phyloP scores from a whole-genome alignment of 805 yeast genomes.

The Sugiyamaella chiloensis region DNA sequence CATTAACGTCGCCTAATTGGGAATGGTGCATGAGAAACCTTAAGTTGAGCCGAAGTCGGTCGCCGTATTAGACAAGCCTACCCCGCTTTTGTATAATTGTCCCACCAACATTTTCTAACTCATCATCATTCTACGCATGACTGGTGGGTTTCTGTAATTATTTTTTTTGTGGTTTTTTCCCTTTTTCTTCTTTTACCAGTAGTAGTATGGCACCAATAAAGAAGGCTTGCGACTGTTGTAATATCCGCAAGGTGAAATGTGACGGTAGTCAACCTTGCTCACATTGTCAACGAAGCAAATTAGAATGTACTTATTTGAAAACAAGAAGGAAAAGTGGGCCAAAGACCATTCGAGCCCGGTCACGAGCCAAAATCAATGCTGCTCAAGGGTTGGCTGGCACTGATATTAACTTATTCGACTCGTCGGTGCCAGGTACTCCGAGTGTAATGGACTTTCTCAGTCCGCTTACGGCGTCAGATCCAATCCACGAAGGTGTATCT shows the following conservation, averaged over 20 bases:
- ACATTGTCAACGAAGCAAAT: constrained; percentile 12
- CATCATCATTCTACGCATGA: no score
- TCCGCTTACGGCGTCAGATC: background rate
- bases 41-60: no score
- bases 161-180: no score
- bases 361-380: constrained; percentile 7
- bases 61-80: no score
- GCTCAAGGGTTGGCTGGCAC: constrained; percentile 7
- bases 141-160: no score
- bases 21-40: no score
- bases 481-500: background rate
- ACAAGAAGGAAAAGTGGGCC: constrained; percentile 17
- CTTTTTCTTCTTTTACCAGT: no score
- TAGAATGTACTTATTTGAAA: constrained; percentile 15
- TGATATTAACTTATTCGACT: no score
- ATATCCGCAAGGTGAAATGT: constrained; percentile 18
- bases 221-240: constrained; percentile 20
- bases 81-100: no score
- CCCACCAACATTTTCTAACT: no score
- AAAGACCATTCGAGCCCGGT: constrained; percentile 8
- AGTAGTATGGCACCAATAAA: constrained; percentile 37
- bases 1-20: no score
- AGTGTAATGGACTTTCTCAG: background rate
- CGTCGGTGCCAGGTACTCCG: no score
- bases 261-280: constrained; percentile 14